Base-by-base conservation (phyloP, 2,329 filamentous ascomycete species). In the Mycosphaerella sp. region DNA sequence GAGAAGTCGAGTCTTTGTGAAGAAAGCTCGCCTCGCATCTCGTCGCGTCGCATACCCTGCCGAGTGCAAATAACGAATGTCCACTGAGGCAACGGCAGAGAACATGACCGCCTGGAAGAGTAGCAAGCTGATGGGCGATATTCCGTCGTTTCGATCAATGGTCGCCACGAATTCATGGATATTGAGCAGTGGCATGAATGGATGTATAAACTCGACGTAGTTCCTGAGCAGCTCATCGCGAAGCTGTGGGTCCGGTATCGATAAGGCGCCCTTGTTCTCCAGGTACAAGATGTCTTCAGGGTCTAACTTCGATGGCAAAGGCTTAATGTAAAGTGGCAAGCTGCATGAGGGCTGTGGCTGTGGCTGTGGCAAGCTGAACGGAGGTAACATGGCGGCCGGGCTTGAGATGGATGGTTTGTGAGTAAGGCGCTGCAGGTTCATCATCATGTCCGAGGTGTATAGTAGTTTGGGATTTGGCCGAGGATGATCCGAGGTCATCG, bases 101-200 rank as follows among this genome's bases (percentile, higher is more conserved):
- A 96, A 97, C 88, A 96, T 95, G 63, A 95, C 85, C 9, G 90
- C 87, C 66, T 96, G 91, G 69, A 95, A 96, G 1, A 96, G 74
- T 52, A 96, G 80, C 61, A 97, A 73, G 71, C 90, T 95, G 63
- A 89, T 78, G 8, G 85, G 84, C 59, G 80, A 77, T 41, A 79
- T 75, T 12, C 86, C 87, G 66, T 93, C 85, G 9, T 78, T 75
- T 51, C 77, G 75, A 61, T 83, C 80, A 57, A 89, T 77, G 40
- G 79, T 76, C 44, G 73, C 68, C 8, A 84, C 64, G 51, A 84
- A 79, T 28, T 83, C 79, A 56, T 81, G 76, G 42, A 84, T 62
- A 53, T 84, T 89, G 56, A 96, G 73, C 28, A 95, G 75, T 18
- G 91, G 91, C 88, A 96, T 95, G 68, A 88, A 96, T 1, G 90